These are phyloP conservation scores for Gentiana straminea DNA, from an alignment of 257 asterid genomes.

Conservation along the genomic window DNA sequence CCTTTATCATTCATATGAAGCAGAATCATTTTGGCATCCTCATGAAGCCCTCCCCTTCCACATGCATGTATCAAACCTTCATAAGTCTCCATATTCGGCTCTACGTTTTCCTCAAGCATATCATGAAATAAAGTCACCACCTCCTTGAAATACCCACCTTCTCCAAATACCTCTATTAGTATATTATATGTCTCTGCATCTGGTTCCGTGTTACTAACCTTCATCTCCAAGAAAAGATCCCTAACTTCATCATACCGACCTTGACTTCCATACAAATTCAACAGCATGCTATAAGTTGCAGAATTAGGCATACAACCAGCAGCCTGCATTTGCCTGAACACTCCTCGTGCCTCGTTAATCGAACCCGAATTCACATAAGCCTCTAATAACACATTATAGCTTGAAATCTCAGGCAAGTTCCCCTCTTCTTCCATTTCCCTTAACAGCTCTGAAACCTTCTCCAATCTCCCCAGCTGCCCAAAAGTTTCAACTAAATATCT, in stretches of 20 bases:
- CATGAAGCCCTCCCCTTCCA: conserved; percentile 91
- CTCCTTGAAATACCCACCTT: conserved; percentile 97
- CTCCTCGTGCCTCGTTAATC: conserved; percentile 75
- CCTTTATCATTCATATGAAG: conserved; percentile 68
- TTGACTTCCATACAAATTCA: conserved; percentile 70
- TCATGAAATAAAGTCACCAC: conserved; percentile 95
- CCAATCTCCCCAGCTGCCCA: conserved; percentile 61
- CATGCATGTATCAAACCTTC: conserved; percentile 85
- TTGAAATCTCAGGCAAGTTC: conserved; percentile 68
- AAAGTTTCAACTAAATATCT: conserved; percentile 75
- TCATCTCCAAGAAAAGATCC: conserved; percentile 93
- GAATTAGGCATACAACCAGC: conserved; percentile 89
- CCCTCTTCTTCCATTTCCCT: conserved; percentile 81
- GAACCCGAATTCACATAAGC: conserved; percentile 64
- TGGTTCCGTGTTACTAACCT: conserved; percentile 80
- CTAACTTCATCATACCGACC: conserved; percentile 90
- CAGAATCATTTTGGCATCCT: conserved; percentile 65
- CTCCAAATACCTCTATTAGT: conserved; percentile 83
- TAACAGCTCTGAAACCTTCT: conserved; percentile 66
- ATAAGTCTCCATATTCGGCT: conserved; percentile 95
- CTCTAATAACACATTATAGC: conserved; percentile 84
- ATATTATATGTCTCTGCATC: conserved; percentile 84
- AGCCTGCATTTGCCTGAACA: conserved; percentile 84
- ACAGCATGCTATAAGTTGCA: conserved; percentile 68
- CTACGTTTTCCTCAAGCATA: conserved; percentile 85